Evolutionary conservation across 2,329 filamentous ascomycete genomes (phyloP).

Genomic region (Sporothrix variecibatus): DNA sequence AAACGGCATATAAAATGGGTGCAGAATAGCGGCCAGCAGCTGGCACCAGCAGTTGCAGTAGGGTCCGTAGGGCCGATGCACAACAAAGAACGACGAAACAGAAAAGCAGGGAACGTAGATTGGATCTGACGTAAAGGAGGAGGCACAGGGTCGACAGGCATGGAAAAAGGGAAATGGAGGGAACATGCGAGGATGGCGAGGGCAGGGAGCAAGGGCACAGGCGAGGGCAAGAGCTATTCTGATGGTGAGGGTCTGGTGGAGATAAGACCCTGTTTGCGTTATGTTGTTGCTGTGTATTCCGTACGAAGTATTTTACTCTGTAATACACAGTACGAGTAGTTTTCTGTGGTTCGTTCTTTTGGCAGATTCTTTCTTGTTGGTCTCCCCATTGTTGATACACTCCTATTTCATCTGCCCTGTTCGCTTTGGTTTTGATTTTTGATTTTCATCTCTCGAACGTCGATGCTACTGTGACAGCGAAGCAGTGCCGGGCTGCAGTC

Average conservation of each 20-base stretch:
- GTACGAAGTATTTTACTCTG: too few species aligned
- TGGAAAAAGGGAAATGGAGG: neutral
- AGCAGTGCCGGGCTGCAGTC: neutral
- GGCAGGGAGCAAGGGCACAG: neutral
- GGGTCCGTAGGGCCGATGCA: neutral
- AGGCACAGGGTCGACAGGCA: conserved; percentile 7
- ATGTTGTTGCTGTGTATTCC: neutral
- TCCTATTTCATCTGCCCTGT: neutral
- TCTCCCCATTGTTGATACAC: neutral
- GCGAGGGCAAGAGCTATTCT: conserved; percentile 13
- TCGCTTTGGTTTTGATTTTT: neutral
- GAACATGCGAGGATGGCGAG: neutral
- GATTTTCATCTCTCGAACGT: neutral
- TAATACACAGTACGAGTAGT: too few species aligned
- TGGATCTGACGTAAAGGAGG: conserved; percentile 14
- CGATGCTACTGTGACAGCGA: neutral
- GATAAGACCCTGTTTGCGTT: conserved; percentile 12
- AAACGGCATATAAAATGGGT: conserved; percentile 4
- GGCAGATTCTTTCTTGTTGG: neutral
- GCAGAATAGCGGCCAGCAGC: neutral
- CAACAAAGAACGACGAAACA: neutral
- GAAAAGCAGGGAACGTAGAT: conserved; percentile 16
- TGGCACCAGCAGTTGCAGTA: neutral
- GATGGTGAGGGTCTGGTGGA: conserved; percentile 10
- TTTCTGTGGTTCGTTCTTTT: too few species aligned